Evolutionary conservation across 1,284 basidiomycete species (phyloP), one percentile per base, ranked within the genome.

Genomic region (Heterobasidion occidentale): DNA sequence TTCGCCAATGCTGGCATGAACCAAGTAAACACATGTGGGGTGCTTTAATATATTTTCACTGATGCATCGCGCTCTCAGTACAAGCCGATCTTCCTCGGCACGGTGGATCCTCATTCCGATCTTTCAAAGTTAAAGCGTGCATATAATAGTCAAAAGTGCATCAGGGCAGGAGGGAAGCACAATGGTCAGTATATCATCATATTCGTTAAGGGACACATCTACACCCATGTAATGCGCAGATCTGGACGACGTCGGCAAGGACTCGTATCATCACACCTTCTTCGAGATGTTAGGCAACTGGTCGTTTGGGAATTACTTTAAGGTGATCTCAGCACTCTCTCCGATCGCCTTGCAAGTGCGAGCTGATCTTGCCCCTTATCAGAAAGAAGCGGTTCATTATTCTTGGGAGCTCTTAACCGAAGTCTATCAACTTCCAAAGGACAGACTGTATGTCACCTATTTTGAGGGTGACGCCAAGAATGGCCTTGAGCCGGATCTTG

Each of bases 251-350:
- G 96, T 99, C 57, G 96, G 96, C 51, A 97, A 96, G 73, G 96
- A 99, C 70, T 92, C 91, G 1, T 94, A 94, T 69, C 93, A 92
- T 65, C 90, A 98, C 72, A 99, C 97, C 3, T 99, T 99, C 77
- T 99, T 99, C 68, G 96, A 99, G 74, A 99, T 99, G 96, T 76
- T 99, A 61, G 96, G 96, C 48, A 99, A 99, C 73, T 99, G 96
- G 96, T 98, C 94, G 9, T 99, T 99, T 65, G 96, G 96, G 6
- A 93, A 99, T 72, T 99, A 99, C 76, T 99, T 99, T 84, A 99
- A 99, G 84, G 93, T 85, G 55, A 52, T 17, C n/a, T 7, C 5
- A 34, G 33, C 2, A 19, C 3, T 9, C 38, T 38, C 34, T 42
- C 7, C 38, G 14, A 15, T 4, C 45, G 7, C 51, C n/a, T 20